Evolutionary conservation across 495 filamentous ascomycete species (phyloP).

Genomic region (Podospora comata): DNA sequence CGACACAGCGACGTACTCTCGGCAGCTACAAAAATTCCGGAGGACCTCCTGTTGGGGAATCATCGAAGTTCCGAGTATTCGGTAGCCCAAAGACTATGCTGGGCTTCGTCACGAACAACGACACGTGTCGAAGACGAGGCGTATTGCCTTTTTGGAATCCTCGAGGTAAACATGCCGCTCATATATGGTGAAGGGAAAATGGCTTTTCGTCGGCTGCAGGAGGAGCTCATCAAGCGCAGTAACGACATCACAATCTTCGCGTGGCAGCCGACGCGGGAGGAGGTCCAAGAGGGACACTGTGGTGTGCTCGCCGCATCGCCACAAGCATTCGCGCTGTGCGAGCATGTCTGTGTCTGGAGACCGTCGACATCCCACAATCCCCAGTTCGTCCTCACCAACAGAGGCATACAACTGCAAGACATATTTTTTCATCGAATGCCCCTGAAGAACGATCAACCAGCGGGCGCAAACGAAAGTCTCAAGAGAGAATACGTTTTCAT

Average conservation of each 20-base stretch:
- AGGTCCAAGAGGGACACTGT: not conserved
- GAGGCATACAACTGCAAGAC: not conserved
- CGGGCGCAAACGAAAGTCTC: not conserved
- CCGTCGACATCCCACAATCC: not conserved
- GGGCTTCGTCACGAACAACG: constrained; percentile 22
- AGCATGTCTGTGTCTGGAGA: not conserved
- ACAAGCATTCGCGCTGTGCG: not conserved
- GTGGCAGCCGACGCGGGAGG: not conserved
- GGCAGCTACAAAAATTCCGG: not conserved
- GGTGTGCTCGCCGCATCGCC: not conserved
- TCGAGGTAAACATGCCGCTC: constrained; percentile 28
- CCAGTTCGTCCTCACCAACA: not conserved
- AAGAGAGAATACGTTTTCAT: not conserved
- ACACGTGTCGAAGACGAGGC: constrained; percentile 28
- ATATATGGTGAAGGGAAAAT: constrained; percentile 25
- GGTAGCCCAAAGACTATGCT: constrained; percentile 23
- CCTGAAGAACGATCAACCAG: not conserved
- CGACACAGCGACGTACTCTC: not conserved
- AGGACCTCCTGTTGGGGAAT: not conserved
- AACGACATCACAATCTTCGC: constrained; percentile 1
- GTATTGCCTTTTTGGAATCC: constrained; percentile 27
- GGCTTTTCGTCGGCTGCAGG: constrained; percentile 25
- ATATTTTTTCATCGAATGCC: not conserved
- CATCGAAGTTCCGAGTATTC: not conserved
- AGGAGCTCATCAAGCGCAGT: constrained; percentile 20